Conservation (phyloP, 345 rosid species). For the Citrus unshiu region DNA sequence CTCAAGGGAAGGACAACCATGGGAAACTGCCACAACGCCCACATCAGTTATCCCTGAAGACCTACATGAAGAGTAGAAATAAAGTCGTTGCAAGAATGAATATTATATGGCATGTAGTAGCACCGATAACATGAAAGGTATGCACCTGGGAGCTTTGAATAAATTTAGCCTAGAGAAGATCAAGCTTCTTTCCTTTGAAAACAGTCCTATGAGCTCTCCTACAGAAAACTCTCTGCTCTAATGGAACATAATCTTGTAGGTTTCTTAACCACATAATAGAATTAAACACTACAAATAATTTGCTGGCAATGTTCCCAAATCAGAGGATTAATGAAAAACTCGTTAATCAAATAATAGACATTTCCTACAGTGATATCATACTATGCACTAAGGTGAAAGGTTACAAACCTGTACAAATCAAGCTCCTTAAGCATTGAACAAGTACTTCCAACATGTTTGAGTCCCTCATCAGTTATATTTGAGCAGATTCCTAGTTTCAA, state of each 20-base stretch:
- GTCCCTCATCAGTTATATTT: constrained; percentile 55
- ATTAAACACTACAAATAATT: not conserved
- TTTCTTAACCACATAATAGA: not conserved
- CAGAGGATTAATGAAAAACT: not conserved
- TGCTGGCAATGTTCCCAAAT: not conserved
- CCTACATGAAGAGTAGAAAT: constrained; percentile 22
- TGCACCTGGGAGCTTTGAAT: not conserved
- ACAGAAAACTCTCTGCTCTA: not conserved
- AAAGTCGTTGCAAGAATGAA: not conserved
- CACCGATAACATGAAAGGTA: not conserved
- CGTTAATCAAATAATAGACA: not conserved
- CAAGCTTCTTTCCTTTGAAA: not conserved
- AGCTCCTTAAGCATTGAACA: constrained; percentile 63
- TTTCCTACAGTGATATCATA: not conserved
- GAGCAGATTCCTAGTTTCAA: constrained; percentile 67
- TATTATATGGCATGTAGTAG: not conserved
- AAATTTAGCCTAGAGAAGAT: not conserved
- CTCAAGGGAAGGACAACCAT: constrained; percentile 48
- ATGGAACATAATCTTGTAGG: not conserved
- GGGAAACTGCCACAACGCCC: constrained; percentile 51
- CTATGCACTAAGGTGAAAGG: not conserved
- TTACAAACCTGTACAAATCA: constrained; percentile 54
- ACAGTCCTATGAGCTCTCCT: not conserved
- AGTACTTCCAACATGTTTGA: constrained; percentile 39
- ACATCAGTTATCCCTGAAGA: constrained; percentile 49